Base-by-base conservation (phyloP, 192 early-diverging fungal genomes). In the Chytriomyces hyalinus region DNA sequence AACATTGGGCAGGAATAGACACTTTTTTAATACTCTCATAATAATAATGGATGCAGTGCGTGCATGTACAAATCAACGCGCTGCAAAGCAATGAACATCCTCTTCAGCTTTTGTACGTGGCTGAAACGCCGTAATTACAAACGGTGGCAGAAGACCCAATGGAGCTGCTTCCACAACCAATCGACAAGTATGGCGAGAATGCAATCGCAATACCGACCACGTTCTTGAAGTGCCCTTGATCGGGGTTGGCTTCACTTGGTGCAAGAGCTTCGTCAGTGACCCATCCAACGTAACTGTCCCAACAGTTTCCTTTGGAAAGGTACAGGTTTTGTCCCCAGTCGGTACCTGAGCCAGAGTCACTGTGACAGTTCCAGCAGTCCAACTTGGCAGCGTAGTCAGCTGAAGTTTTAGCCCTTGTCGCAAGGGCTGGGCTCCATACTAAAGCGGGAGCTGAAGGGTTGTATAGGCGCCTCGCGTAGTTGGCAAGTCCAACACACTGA, bases 231-330 rank as follows among this genome's bases (percentile, higher is more conserved):
- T 22, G 20, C 8, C 67, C 67, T 24, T 43, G 49, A 20, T 71
- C 70, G 24, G 70, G 70, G 51, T 71, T 71, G 5, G 70, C 11
- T 10, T 48, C 8, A 49, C 59, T 51, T 4, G 10, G 10, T 0
- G 49, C 70, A 59, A 49, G 44, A n/a, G 61, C 70, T 73, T 73
- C 70, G 13, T 73, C n/a, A 13, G 66, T 68, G 5, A 68, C 66
- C 66, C 66, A 68, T 15, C 57, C 57, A 46, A 68, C 36, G 22
- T 68, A 68, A 15, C 43, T 46, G 2, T 68, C 66, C 15, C 8
- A 15, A 43, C 66, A 68, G n/a, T 28, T 45, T 6, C 66, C n/a
- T 20, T n/a, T 13, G 15, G 43, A 13, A 13, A 68, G 66, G 22
- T 68, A 68, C 4, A 68, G 43, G 43, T 68, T 68, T 46, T 68